phyloP scores from a whole-genome alignment of 2,329 filamentous ascomycete species.

The Monosporascus sp. region DNA sequence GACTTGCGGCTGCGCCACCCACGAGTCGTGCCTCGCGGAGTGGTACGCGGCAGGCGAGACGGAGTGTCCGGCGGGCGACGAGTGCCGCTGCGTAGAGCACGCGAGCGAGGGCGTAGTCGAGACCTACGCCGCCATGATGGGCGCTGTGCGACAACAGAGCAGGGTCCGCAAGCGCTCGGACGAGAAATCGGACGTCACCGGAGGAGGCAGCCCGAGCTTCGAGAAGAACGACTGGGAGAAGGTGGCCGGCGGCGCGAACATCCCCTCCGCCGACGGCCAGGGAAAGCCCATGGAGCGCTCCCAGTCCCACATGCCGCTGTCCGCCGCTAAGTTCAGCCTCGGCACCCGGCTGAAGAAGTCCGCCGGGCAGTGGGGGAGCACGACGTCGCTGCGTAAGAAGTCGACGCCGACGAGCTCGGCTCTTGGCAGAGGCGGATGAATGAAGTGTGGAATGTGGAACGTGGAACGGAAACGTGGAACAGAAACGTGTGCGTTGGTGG shows the following conservation, averaged over 20 bases:
- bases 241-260: conserved; percentile 20
- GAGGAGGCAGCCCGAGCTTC: conserved; percentile 11
- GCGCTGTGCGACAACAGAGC: conserved; percentile 31
- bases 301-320: conserved; percentile 27
- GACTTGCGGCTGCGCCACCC: conserved; percentile 56
- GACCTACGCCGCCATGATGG: conserved; percentile 54
- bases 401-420: conserved; percentile 1
- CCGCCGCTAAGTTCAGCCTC: conserved; percentile 43
- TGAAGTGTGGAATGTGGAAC: too few species aligned
- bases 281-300: conserved; percentile 20
- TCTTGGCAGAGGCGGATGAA: too few species aligned
- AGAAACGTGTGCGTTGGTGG: too few species aligned
- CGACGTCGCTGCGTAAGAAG: conserved; percentile 35
- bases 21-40: conserved; percentile 53
- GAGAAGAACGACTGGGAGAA: conserved; percentile 34
- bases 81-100: conserved; percentile 56
- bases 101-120: conserved; percentile 54
- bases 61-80: conserved; percentile 58
- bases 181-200: conserved; percentile 1
- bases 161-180: conserved; percentile 23
- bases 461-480: too few species aligned
- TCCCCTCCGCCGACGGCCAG: conserved; percentile 23
- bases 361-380: conserved; percentile 41
- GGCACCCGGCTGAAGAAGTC: conserved; percentile 46
- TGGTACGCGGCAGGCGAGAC: conserved; percentile 54